These are phyloP conservation scores for Fraxinus dipetala DNA, from an alignment of 305 asterid genomes.

Conservation along the genomic window DNA sequence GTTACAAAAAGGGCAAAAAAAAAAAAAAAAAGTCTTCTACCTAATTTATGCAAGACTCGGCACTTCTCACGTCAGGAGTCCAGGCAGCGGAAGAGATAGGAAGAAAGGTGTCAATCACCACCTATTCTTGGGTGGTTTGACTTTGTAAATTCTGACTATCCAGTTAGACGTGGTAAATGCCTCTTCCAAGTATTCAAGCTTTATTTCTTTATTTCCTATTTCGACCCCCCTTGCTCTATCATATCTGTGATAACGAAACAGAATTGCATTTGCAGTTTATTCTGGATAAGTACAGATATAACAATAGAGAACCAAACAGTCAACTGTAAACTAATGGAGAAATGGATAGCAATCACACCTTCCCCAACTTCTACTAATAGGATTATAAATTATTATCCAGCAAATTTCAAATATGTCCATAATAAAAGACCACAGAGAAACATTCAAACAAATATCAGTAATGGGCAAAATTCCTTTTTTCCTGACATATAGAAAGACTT, in stretches of 20 bases:
- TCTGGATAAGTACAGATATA: background rate
- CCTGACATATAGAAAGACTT: background rate
- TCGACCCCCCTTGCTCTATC: slow-evolving; percentile 98
- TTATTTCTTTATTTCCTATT: slow-evolving; percentile 90
- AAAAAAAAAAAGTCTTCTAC: slow-evolving; percentile 15
- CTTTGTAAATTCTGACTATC: slow-evolving; percentile 96
- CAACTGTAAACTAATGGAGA: background rate
- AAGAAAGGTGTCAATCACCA: slow-evolving; percentile 43
- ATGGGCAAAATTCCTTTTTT: background rate
- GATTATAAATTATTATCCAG: background rate
- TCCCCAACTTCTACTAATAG: background rate
- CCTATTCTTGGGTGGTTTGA: slow-evolving; percentile 88
- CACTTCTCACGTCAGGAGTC: slow-evolving; percentile 24
- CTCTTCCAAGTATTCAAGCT: slow-evolving; percentile 92
- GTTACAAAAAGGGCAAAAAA: slow-evolving; percentile 5
- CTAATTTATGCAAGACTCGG: slow-evolving; percentile 30
- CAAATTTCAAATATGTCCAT: background rate
- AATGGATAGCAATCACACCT: background rate
- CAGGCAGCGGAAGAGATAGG: slow-evolving; percentile 6
- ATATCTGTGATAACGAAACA: slow-evolving; percentile 47
- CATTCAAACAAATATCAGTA: background rate
- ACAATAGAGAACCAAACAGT: background rate
- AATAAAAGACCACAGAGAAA: background rate
- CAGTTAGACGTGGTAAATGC: slow-evolving; percentile 95
- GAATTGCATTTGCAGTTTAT: slow-evolving; percentile 1